phyloP scores from a whole-genome alignment of 495 filamentous ascomycete species.

The Thermochaetoides thermophila region DNA sequence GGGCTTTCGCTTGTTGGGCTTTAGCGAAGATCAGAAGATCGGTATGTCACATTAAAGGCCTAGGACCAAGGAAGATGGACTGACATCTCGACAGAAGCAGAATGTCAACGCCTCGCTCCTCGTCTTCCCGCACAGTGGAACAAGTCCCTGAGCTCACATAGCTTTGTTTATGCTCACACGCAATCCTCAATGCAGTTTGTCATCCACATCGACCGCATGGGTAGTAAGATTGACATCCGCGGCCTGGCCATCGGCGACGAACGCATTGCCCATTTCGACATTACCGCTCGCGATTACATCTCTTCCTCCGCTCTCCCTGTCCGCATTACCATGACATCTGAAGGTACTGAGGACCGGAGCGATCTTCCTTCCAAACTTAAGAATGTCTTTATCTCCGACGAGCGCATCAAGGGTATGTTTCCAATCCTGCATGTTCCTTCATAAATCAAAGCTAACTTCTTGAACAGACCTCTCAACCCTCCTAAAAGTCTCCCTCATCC shows the following conservation, averaged over 20 bases:
- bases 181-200: slow-evolving; percentile 80
- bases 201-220: slow-evolving; percentile 67
- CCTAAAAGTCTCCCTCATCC: slow-evolving; percentile 64
- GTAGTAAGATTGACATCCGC: slow-evolving; percentile 67
- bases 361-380: slow-evolving; percentile 34
- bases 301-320: slow-evolving; percentile 34
- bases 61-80: neutral
- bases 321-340: slow-evolving; percentile 23
- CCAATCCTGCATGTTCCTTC: neutral
- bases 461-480: slow-evolving; percentile 43
- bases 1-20: slow-evolving; percentile 68
- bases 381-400: slow-evolving; percentile 57
- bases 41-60: slow-evolving; percentile 26
- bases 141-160: slow-evolving; percentile 43
- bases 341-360: slow-evolving; percentile 26
- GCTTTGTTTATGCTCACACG: slow-evolving; percentile 80
- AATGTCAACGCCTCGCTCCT: slow-evolving; percentile 29
- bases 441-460: neutral
- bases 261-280: slow-evolving; percentile 60
- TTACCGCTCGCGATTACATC: slow-evolving; percentile 63
- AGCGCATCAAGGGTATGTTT: slow-evolving; percentile 34
- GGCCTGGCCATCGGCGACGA: slow-evolving; percentile 69
- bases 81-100: slow-evolving; percentile 24
- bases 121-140: slow-evolving; percentile 75
- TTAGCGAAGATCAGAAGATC: slow-evolving; percentile 60